Conservation (phyloP, 2,329 filamentous ascomycete genomes). For the Hypocreales sp. region DNA sequence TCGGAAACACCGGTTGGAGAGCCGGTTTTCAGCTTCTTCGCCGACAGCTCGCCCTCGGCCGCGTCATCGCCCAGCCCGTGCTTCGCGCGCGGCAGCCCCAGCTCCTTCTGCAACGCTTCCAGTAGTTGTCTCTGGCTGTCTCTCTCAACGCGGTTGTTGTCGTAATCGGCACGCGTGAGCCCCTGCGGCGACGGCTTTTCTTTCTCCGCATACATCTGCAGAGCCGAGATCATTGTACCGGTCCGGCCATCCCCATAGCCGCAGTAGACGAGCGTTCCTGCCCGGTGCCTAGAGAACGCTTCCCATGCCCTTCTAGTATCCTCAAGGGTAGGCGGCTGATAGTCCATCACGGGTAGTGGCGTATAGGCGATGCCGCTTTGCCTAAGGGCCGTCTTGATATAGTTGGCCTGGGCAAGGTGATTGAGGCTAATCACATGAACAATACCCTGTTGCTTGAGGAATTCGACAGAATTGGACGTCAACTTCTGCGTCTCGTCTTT, state of each 20-base stretch:
- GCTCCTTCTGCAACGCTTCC: neutral
- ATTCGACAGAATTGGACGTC: neutral
- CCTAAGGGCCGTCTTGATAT: neutral
- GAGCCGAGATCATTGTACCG: slow-evolving; percentile 2
- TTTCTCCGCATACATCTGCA: slow-evolving; percentile 2
- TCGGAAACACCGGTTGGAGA: no score
- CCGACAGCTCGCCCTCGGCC: neutral
- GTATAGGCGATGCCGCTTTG: slow-evolving; percentile 1
- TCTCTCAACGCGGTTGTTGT: slow-evolving; percentile 1
- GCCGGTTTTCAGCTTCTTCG: no score
- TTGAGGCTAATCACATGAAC: slow-evolving; percentile 2
- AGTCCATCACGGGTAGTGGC: slow-evolving; percentile 1
- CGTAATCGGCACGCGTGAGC: neutral
- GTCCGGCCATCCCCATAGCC: slow-evolving; percentile 5
- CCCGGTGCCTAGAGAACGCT: neutral
- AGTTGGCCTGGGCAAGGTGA: neutral
- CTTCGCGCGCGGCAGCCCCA: neutral
- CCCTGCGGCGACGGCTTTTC: neutral
- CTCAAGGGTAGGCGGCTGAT: neutral
- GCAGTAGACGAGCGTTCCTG: slow-evolving; percentile 4
- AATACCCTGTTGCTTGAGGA: slow-evolving; percentile 1
- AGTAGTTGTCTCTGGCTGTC: neutral
- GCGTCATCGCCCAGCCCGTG: no score
- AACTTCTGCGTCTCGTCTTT: neutral
- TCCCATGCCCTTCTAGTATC: neutral